phyloP scores from a whole-genome alignment of 495 filamentous ascomycete genomes.

The Aspergillus bertholletiae region DNA sequence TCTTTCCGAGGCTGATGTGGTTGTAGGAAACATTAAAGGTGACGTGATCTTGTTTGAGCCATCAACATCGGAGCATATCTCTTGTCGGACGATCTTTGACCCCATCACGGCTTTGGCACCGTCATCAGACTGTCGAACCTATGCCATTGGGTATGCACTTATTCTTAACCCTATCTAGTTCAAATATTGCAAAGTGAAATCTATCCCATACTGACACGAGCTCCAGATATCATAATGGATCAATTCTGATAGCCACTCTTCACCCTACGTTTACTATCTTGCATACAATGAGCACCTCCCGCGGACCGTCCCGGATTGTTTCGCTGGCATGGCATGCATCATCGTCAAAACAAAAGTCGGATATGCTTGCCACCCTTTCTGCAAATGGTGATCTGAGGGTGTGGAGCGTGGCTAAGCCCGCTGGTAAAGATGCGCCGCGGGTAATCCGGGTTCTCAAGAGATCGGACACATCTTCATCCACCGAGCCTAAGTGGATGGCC shows the following conservation, averaged over 20 bases:
- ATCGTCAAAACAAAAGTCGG: slow-evolving; percentile 93
- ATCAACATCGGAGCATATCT: slow-evolving; percentile 87
- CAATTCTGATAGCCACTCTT: slow-evolving; percentile 83
- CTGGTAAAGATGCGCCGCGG: slow-evolving; percentile 69
- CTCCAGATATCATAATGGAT: slow-evolving; percentile 89
- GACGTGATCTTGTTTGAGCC: slow-evolving; percentile 96
- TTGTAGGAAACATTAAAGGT: slow-evolving; percentile 77
- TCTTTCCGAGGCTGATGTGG: slow-evolving; percentile 1
- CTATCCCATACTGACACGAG: too few relatives aligned
- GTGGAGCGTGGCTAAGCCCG: slow-evolving; percentile 92
- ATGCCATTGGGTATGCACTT: slow-evolving; percentile 81
- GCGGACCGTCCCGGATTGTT: slow-evolving; percentile 82
- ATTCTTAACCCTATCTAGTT: too few relatives aligned
- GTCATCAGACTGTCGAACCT: slow-evolving; percentile 88
- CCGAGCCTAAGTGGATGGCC: slow-evolving; percentile 89
- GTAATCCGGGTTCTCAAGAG: slow-evolving; percentile 85
- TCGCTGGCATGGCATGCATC: slow-evolving; percentile 97
- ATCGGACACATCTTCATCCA: slow-evolving; percentile 61
- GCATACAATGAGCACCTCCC: slow-evolving; percentile 80
- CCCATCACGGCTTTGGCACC: slow-evolving; percentile 91
- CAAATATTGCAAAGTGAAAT: too few relatives aligned
- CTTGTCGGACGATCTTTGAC: slow-evolving; percentile 88
- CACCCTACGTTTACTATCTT: slow-evolving; percentile 92
- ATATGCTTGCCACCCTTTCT: slow-evolving; percentile 94
- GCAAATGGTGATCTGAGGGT: slow-evolving; percentile 89